Conservation (phyloP, 164 flowering plant species). For the Dillenia suffruticosa region DNA sequence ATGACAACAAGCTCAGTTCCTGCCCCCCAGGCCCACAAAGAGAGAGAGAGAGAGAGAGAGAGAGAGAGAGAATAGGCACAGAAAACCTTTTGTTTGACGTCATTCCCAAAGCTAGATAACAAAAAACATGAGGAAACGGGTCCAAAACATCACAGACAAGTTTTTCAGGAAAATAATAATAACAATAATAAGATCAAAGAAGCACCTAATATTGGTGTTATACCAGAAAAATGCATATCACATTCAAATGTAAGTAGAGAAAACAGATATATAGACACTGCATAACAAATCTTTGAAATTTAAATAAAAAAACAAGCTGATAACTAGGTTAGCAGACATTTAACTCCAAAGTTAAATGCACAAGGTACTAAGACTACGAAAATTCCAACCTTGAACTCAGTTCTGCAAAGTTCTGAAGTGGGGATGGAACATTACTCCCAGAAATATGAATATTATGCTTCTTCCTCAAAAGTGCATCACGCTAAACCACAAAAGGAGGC, state of each 20-base stretch:
- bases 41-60: no score
- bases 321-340: no score
- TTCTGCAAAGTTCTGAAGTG: conserved; percentile 61
- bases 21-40: no score
- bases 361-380: background rate
- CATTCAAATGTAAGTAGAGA: background rate
- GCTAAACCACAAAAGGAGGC: conserved; percentile 27
- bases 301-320: no score
- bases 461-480: conserved; percentile 67
- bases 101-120: no score
- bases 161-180: background rate
- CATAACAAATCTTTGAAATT: no score
- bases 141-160: no score
- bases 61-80: no score
- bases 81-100: no score
- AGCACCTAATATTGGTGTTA: background rate
- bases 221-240: background rate
- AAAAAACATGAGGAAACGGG: no score
- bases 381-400: conserved; percentile 54
- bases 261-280: background rate
- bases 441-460: conserved; percentile 66
- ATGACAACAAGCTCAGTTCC: no score
- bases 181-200: background rate
- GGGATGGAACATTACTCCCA: conserved; percentile 73
- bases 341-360: no score